Evolutionary conservation across 2,329 filamentous ascomycete species (phyloP), one percentile per base, ranked within the genome.

Genomic region (Venturia aucupariae): DNA sequence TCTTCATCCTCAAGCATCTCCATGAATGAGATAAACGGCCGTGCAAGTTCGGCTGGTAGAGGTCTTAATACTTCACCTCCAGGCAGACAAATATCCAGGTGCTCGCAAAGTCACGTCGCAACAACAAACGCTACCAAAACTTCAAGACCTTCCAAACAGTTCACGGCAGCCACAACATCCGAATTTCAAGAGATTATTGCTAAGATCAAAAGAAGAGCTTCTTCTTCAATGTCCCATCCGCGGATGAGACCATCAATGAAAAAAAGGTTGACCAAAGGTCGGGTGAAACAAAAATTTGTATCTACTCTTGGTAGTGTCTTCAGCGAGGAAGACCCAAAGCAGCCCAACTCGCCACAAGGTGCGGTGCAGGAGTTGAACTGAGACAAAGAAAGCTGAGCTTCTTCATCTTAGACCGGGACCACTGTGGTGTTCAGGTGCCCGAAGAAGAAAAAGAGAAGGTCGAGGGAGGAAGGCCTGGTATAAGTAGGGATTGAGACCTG

Each of bases 181-280:
- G 32, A 4, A 30, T 30, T 19, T 15, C 17, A 30, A 55, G 30
- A 19, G 22, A 54, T 17, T 15, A 32, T 55, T 30, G 24, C 30
- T 30, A 19, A 55, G 48, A 8, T 32, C 24, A 55, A 55, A 30
- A 32, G 5, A 15, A 19, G 13, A n/a, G 6, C 19, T 32, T 55
- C 48, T 55, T 55, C 48, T 55, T 55, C 48, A 55, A 55, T 55
- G 30, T 19, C 15, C 24, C 48, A 55, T 35, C 48, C 48, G 15
- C 22, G 15, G 48, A 35, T 54, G 48, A 54, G 17, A 22, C 48
- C 24, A 54, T 54, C 48, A 54, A 54, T 54, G 48, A 54, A 54
- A 54, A 54, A 32, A 51, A 51, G 46, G 46, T 51, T 51, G 46
- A 51, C 46, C 24, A 51, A 24, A 10, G n/a, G n/a, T 51, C 46